Evolutionary conservation across 2,329 filamentous ascomycete species (phyloP).

Genomic region (Aspergillus sp.): DNA sequence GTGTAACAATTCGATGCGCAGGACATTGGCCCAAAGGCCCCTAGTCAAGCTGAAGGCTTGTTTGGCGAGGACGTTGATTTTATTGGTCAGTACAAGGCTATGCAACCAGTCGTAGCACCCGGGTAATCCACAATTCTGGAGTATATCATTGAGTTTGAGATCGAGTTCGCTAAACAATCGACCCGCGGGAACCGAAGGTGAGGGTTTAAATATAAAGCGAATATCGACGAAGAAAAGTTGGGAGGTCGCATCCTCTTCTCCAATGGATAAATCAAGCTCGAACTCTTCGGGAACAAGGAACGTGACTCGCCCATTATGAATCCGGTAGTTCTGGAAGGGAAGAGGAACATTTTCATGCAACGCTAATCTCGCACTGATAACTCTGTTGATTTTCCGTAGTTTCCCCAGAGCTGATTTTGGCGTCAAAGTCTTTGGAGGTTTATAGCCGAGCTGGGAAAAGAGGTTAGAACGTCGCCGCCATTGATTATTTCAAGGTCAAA

Average conservation of each 20-base stretch:
- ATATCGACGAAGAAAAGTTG: slow-evolving; percentile 96
- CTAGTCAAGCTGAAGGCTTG: slow-evolving; percentile 72
- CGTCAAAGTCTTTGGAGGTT: slow-evolving; percentile 70
- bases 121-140: slow-evolving; percentile 68
- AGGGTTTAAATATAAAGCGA: slow-evolving; percentile 76
- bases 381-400: slow-evolving; percentile 77
- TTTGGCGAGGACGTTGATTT: slow-evolving; percentile 76
- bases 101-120: slow-evolving; percentile 88
- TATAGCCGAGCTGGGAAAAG: slow-evolving; percentile 65
- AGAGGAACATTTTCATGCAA: slow-evolving; percentile 78
- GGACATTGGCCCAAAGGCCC: slow-evolving; percentile 72
- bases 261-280: slow-evolving; percentile 88
- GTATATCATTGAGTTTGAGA: slow-evolving; percentile 66
- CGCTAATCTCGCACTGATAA: slow-evolving; percentile 79
- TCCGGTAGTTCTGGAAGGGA: slow-evolving; percentile 74
- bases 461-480: slow-evolving; percentile 17
- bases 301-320: slow-evolving; percentile 83
- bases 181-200: slow-evolving; percentile 62
- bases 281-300: slow-evolving; percentile 84
- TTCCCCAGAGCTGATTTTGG: slow-evolving; percentile 71
- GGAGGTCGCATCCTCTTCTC: slow-evolving; percentile 75
- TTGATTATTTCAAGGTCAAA: slow-evolving; percentile 5
- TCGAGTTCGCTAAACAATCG: slow-evolving; percentile 68
- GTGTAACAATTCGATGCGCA: slow-evolving; percentile 77
- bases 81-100: slow-evolving; percentile 84